These are phyloP conservation scores for Halenospora varia DNA, from an alignment of 495 filamentous ascomycete species.

Conservation along the genomic window DNA sequence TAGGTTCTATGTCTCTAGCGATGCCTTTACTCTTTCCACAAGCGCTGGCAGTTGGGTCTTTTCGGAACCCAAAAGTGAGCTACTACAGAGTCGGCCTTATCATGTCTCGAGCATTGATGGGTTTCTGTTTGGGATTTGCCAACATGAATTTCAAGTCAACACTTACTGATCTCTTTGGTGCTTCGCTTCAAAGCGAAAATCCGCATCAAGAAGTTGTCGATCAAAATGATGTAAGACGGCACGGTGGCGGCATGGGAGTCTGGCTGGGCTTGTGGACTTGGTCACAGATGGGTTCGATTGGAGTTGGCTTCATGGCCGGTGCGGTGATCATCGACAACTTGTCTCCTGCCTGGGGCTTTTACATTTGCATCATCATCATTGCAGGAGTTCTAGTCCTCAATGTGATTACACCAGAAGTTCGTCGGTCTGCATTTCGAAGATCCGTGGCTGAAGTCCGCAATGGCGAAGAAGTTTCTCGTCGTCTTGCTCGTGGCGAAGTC, in stretches of 20 bases:
- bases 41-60: constrained; percentile 52
- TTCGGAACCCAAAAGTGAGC: constrained; percentile 50
- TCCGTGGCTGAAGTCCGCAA: constrained; percentile 58
- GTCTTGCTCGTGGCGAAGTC: constrained; percentile 66
- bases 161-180: constrained; percentile 70
- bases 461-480: constrained; percentile 38
- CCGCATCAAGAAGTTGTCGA: constrained; percentile 68
- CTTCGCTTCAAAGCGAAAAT: constrained; percentile 63
- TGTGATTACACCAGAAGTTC: constrained; percentile 60
- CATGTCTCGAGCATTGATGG: constrained; percentile 57
- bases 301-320: constrained; percentile 65
- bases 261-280: constrained; percentile 78
- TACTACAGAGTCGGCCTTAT: constrained; percentile 57
- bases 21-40: constrained; percentile 74
- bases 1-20: constrained; percentile 58
- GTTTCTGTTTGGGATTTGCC: constrained; percentile 65
- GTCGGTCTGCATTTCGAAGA: constrained; percentile 58
- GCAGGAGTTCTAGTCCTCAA: constrained; percentile 60
- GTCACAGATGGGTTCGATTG: constrained; percentile 64
- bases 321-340: constrained; percentile 56
- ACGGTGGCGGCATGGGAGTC: constrained; percentile 70
- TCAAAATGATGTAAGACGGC: constrained; percentile 57
- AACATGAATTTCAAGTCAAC: constrained; percentile 70
- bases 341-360: constrained; percentile 68
- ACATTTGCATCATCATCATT: constrained; percentile 60